Evolutionary conservation across 352 stramenopile species (phyloP).

Genomic region (Peronospora tabacina): DNA sequence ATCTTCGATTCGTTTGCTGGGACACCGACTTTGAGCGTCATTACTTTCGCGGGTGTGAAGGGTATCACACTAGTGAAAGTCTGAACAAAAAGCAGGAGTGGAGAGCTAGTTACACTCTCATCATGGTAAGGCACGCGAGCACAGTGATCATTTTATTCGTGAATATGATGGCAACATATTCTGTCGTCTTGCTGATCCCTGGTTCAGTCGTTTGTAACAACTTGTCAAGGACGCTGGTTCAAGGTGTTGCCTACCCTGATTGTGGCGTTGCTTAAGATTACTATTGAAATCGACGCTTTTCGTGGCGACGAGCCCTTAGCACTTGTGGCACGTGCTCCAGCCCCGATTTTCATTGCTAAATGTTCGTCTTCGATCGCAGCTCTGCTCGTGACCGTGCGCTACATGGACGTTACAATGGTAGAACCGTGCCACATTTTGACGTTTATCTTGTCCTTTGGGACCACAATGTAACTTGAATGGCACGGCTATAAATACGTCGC

Average conservation of each 20-base stretch:
- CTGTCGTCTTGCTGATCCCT: constrained; percentile 67
- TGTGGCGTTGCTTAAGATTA: constrained; percentile 39
- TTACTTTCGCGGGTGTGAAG: constrained; percentile 65
- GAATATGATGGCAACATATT: constrained; percentile 56
- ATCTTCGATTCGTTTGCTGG: constrained; percentile 55
- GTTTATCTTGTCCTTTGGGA: constrained; percentile 60
- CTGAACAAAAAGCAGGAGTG: constrained; percentile 38
- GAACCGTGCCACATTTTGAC: constrained; percentile 51
- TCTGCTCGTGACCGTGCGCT: constrained; percentile 70
- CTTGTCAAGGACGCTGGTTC: constrained; percentile 34
- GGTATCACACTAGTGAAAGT: constrained; percentile 58
- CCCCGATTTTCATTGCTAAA: constrained; percentile 69
- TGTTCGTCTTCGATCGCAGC: constrained; percentile 77
- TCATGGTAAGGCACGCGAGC: constrained; percentile 60
- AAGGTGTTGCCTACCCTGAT: constrained; percentile 49
- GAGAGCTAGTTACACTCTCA: constrained; percentile 61
- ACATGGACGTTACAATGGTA: constrained; percentile 54
- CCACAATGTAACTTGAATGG: constrained; percentile 71
- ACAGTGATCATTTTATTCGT: constrained; percentile 64
- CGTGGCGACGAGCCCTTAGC: constrained; percentile 53
- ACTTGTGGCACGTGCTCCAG: constrained; percentile 57
- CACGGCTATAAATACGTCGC: constrained; percentile 63
- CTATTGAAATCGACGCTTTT: constrained; percentile 45
- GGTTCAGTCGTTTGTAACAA: constrained; percentile 52
- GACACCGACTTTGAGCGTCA: constrained; percentile 55